These are phyloP conservation scores for Backusella tuberculispora DNA, from an alignment of 192 early-diverging fungal species.

Conservation along the genomic window DNA sequence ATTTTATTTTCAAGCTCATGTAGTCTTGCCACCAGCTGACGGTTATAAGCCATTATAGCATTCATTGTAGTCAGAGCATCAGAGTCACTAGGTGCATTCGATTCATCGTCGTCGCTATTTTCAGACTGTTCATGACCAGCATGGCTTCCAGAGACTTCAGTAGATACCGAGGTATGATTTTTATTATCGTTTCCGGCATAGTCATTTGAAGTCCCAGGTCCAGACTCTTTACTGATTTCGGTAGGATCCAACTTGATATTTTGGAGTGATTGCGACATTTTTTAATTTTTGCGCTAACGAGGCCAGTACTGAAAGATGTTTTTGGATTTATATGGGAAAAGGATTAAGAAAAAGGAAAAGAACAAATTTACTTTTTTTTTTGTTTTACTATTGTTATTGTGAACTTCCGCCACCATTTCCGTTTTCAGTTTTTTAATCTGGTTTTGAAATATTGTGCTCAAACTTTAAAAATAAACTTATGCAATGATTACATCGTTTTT, in stretches of 20 bases:
- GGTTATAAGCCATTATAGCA: conserved; percentile 15
- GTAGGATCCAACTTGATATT: background rate
- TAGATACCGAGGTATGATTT: background rate
- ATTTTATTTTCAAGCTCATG: background rate
- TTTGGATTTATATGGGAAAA: background rate
- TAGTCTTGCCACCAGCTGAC: background rate
- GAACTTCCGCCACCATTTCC: background rate
- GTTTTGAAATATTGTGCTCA: background rate
- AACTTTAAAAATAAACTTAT: background rate
- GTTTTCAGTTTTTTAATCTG: background rate
- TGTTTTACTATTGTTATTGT: background rate
- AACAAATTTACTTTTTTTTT: background rate
- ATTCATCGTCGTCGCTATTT: background rate
- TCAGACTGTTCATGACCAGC: background rate
- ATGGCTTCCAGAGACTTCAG: background rate
- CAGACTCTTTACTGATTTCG: background rate
- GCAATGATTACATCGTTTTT: background rate
- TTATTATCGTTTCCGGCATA: background rate
- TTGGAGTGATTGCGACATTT: background rate
- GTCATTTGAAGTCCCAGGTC: background rate
- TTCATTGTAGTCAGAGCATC: conserved; percentile 9
- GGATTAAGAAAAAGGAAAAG: background rate
- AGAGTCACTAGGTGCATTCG: background rate
- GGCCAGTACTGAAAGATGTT: background rate
- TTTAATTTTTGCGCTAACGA: background rate